phyloP scores from a whole-genome alignment of 345 rosid genomes.

The Camelina neglecta region DNA sequence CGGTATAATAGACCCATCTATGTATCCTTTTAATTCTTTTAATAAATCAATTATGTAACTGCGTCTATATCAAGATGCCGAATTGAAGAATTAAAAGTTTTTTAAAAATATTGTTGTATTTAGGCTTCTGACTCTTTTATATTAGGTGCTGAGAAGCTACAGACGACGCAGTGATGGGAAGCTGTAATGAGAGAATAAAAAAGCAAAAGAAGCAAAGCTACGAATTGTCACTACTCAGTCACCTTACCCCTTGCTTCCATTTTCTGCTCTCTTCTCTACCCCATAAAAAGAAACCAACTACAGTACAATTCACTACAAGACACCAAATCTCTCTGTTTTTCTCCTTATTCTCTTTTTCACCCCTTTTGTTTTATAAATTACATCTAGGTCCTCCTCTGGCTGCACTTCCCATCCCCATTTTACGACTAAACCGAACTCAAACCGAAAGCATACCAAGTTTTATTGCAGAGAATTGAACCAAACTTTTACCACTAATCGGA shows the following conservation, averaged over 20 bases:
- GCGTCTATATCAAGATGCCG: conserved; percentile 13
- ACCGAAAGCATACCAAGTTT: background rate
- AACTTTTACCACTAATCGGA: background rate
- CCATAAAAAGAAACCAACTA: conserved; percentile 25
- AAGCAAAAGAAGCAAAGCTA: conserved; percentile 34
- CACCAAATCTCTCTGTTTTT: conserved; percentile 21
- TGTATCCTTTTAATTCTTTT: background rate
- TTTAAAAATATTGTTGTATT: too few species aligned
- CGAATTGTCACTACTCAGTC: conserved; percentile 42
- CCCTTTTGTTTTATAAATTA: background rate
- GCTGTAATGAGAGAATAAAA: conserved; percentile 33
- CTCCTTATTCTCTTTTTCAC: conserved; percentile 8
- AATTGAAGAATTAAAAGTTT: background rate
- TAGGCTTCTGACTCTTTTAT: conserved; percentile 29
- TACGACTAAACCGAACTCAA: background rate
- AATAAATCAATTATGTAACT: background rate
- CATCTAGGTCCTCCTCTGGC: conserved; percentile 10
- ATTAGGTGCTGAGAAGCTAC: conserved; percentile 36
- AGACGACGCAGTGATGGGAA: conserved; percentile 42
- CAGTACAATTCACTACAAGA: conserved; percentile 40
- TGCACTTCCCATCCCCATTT: background rate
- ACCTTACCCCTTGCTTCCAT: background rate
- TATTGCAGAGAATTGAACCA: background rate
- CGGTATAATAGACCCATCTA: conserved; percentile 1
- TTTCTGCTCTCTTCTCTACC: conserved; percentile 32